Base-by-base conservation (phyloP, 2,329 filamentous ascomycete genomes). In the Pyricularia grisea region DNA sequence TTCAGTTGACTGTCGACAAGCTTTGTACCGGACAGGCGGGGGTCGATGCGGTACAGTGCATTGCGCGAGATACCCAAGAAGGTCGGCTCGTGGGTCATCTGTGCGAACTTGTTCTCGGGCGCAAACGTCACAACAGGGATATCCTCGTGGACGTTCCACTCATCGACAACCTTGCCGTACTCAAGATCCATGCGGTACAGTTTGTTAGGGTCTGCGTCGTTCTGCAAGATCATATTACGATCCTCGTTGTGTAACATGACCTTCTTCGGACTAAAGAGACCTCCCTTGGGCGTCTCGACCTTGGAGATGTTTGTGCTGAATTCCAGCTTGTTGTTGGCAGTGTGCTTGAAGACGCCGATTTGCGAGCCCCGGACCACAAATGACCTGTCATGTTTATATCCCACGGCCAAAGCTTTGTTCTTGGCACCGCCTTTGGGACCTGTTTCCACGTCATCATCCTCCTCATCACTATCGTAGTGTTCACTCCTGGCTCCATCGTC, bases 281-380 rank as follows among this genome's bases (percentile, higher is more conserved):
- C 91, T 74, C 95, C 95, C 64, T 88, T 87, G 1, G 94, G 92
- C 0, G 94, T 97, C 78, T 93, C 90, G 67, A 99, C 92, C 79
- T 96, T 97, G 71, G 93, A 97, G 75, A 99, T 99, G 72, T 94
- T 98, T 70, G 95, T 99, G 14, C 93, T 93, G 79, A 98, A 99
- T 77, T 98, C 92, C 20, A 99, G 86, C 73, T 94, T 90, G 77
- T 98, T 96, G 80, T 97, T 92, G 0, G 89, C 84, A 0, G 93
- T 97, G 76, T 99, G 95, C 79, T 96, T 98, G 86, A 99, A 99
- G 60, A 99, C 95, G 68, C 95, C 95, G 77, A 99, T 99, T 85
- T 98, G 97, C 74, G 94, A 95, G 36, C 95, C 95, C 72, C 95
- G 91, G 63, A 99, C 93, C 69, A 99, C 95, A 74, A 98, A 99